Percentiles rank a stretch among this genome's conserved stretches.
Evolutionary conservation across 2,329 filamentous ascomycete species (phyloP).

Genomic region (Sordariomycetes sp.): DNA sequence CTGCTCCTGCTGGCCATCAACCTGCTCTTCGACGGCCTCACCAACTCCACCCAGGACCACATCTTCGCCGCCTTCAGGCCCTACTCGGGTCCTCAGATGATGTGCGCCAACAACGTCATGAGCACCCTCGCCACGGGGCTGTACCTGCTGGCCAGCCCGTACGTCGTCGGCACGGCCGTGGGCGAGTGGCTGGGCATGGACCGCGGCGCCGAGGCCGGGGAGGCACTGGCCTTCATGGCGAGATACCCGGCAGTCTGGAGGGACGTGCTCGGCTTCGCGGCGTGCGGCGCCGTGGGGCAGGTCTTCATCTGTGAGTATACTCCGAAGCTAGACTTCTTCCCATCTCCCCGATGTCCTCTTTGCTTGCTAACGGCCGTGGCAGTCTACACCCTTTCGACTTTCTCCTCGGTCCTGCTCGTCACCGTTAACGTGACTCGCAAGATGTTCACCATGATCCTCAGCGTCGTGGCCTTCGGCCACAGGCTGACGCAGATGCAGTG

Average conservation of each 20-base stretch:
- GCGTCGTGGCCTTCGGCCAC: slow-evolving; percentile 91
- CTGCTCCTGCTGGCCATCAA: slow-evolving; percentile 80
- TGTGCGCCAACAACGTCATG: slow-evolving; percentile 94
- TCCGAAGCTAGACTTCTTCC: not conserved
- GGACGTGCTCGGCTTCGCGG: slow-evolving; percentile 83
- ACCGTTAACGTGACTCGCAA: slow-evolving; percentile 97
- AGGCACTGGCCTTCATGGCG: slow-evolving; percentile 73
- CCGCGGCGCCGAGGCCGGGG: slow-evolving; percentile 64
- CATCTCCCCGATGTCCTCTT: slow-evolving; percentile 1
- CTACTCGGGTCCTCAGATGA: slow-evolving; percentile 95
- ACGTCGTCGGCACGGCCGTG: slow-evolving; percentile 59
- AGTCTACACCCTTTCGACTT: slow-evolving; percentile 88
- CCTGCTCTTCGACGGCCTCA: slow-evolving; percentile 88
- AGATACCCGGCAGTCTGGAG: slow-evolving; percentile 74
- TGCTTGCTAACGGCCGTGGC: not conserved
- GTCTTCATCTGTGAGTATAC: slow-evolving; percentile 74
- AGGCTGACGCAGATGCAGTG: slow-evolving; percentile 81
- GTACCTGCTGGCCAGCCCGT: slow-evolving; percentile 74
- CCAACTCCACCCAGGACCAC: slow-evolving; percentile 93
- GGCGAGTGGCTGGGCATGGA: slow-evolving; percentile 58
- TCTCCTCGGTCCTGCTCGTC: slow-evolving; percentile 84
- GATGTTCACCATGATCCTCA: slow-evolving; percentile 98
- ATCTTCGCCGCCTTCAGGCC: slow-evolving; percentile 74
- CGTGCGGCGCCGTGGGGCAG: slow-evolving; percentile 86
- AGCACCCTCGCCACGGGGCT: slow-evolving; percentile 65